Conservation (phyloP, 805 yeast species). For the Ogataea ramenticola region DNA sequence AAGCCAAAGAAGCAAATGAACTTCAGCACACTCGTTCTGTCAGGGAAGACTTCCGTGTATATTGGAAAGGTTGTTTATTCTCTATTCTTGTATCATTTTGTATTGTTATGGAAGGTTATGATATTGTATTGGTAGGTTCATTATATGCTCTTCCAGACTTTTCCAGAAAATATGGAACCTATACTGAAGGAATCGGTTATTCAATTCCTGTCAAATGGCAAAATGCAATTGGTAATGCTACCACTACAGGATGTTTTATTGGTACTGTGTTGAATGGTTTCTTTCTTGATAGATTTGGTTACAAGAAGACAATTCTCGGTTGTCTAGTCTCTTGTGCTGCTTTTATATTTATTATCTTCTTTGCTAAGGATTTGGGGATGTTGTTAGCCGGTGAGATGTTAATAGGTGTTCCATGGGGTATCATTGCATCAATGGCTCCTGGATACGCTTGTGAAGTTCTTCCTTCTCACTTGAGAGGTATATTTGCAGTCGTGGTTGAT, state of each 20-base stretch:
- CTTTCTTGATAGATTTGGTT: slow-evolving; percentile 17
- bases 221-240: slow-evolving; percentile 30
- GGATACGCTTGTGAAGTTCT: slow-evolving; percentile 37
- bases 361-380: slow-evolving; percentile 28
- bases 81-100: slow-evolving; percentile 31
- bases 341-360: slow-evolving; percentile 31
- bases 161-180: slow-evolving; percentile 28
- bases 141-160: slow-evolving; percentile 31
- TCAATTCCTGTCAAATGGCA: slow-evolving; percentile 37
- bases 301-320: slow-evolving; percentile 24
- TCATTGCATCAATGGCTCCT: slow-evolving; percentile 30
- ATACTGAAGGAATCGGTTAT: slow-evolving; percentile 11
- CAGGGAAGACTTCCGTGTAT: slow-evolving; percentile 2
- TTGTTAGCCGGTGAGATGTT: slow-evolving; percentile 35
- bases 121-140: slow-evolving; percentile 31
- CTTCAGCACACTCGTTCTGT: slow-evolving; percentile 1
- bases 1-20: slow-evolving; percentile 3
- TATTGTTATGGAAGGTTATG: slow-evolving; percentile 28
- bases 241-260: slow-evolving; percentile 28
- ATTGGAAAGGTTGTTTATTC: slow-evolving; percentile 26
- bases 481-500: slow-evolving; percentile 6
- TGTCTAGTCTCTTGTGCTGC: slow-evolving; percentile 20
- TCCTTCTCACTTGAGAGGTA: slow-evolving; percentile 33
- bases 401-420: slow-evolving; percentile 38
- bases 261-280: slow-evolving; percentile 26